Percentiles rank a stretch among this genome's conserved stretches.
These are phyloP conservation scores for Penicillium cataractarum DNA, from an alignment of 495 filamentous ascomycete species.

Conservation along the genomic window DNA sequence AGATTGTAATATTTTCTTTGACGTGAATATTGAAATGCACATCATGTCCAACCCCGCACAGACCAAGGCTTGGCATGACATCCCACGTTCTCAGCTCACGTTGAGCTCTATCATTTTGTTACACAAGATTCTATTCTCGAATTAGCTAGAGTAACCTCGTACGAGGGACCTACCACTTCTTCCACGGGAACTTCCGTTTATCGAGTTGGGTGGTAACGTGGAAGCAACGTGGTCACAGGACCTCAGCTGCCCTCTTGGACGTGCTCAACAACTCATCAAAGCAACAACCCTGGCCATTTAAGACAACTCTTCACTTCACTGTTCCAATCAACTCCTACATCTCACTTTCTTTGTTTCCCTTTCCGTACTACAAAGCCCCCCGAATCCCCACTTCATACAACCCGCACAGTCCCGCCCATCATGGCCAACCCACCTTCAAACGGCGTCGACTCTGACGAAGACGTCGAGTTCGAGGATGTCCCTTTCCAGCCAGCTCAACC, in stretches of 20 bases:
- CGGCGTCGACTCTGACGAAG: slow-evolving; percentile 23
- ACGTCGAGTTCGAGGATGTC: slow-evolving; percentile 34
- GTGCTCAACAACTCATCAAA: not conserved
- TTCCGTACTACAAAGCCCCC: not conserved
- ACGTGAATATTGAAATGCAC: not conserved
- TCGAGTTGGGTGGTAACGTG: not conserved
- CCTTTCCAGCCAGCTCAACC: slow-evolving; percentile 9
- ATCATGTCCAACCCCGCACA: slow-evolving; percentile 29
- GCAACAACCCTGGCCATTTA: not conserved
- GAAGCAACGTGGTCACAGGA: not conserved
- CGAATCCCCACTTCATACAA: not conserved
- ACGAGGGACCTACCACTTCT: not conserved
- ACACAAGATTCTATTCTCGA: not conserved
- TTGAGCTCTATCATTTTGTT: not conserved
- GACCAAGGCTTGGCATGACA: slow-evolving; percentile 49
- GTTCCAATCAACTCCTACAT: not conserved
- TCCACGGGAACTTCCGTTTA: not conserved
- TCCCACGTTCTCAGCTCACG: slow-evolving; percentile 23
- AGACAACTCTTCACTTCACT: not conserved
- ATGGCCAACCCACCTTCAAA: slow-evolving; percentile 12
- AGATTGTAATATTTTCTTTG: not conserved
- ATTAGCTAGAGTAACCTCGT: not conserved
- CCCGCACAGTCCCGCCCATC: not conserved
- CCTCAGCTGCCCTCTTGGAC: not conserved
- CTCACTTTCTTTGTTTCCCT: too few relatives aligned